phyloP scores from a whole-genome alignment of 2,329 filamentous ascomycete genomes.

The Alternaria sp. region DNA sequence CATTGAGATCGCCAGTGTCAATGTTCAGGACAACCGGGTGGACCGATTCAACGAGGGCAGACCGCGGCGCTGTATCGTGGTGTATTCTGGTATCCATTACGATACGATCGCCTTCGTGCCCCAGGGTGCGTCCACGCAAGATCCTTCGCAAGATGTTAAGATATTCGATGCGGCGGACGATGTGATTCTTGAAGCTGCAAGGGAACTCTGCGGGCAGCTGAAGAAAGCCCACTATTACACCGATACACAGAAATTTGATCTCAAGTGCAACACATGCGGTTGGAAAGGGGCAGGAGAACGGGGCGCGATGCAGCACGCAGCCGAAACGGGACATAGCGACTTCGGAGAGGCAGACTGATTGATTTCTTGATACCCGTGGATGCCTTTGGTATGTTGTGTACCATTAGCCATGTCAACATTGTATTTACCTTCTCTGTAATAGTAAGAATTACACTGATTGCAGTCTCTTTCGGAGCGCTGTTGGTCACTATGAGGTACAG shows the following conservation, averaged over 20 bases:
- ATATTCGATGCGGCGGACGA: conserved; percentile 69
- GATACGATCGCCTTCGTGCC: conserved; percentile 80
- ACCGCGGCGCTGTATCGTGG: conserved; percentile 73
- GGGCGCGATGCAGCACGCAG: conserved; percentile 67
- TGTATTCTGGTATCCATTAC: conserved; percentile 94
- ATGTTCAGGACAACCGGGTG: conserved; percentile 72
- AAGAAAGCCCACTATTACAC: conserved; percentile 82
- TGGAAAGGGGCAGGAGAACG: conserved; percentile 71
- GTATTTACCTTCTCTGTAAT: neutral
- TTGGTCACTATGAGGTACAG: neutral
- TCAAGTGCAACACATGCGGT: conserved; percentile 77
- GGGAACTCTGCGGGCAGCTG: conserved; percentile 62
- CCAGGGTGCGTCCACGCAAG: conserved; percentile 63
- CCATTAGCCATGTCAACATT: neutral
- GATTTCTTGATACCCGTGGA: neutral
- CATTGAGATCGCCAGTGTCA: conserved; percentile 83
- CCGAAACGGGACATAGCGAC: conserved; percentile 57
- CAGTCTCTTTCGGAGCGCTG: neutral
- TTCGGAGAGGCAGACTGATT: conserved; percentile 41
- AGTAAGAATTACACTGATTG: neutral
- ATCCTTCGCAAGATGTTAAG: conserved; percentile 79
- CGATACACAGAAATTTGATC: conserved; percentile 79
- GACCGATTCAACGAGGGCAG: conserved; percentile 78
- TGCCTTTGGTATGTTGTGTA: neutral
- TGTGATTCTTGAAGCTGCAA: conserved; percentile 64